Evolutionary conservation across 1,284 basidiomycete species (phyloP).

Genomic region (Limonomyces culmigenus): DNA sequence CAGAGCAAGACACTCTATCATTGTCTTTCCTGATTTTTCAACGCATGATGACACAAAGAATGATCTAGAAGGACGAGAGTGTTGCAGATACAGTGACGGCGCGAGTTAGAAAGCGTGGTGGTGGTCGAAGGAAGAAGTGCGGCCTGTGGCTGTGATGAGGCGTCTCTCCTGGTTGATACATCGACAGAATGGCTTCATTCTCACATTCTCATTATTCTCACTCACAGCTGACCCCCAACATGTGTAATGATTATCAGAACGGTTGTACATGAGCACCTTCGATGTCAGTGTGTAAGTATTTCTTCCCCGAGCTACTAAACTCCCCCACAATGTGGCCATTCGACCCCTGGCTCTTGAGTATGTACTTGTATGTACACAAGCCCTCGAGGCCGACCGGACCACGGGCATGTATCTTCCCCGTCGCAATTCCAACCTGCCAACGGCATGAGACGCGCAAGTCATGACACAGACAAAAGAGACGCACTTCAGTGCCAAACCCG

Average conservation of each 20-base stretch:
- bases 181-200: not conserved
- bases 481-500: constrained; percentile 92
- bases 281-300: constrained; percentile 56
- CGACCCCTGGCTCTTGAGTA: constrained; percentile 57
- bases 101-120: too few species aligned
- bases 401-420: constrained; percentile 89
- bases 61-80: too few species aligned
- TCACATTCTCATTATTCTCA: not conserved
- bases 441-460: not conserved
- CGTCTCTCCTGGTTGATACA: not conserved
- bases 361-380: constrained; percentile 89
- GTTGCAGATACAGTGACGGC: too few species aligned
- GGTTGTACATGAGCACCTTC: constrained; percentile 28
- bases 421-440: constrained; percentile 65
- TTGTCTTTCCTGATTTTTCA: too few species aligned
- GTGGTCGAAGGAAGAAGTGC: too few species aligned
- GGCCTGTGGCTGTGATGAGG: too few species aligned
- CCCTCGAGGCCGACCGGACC: constrained; percentile 96
- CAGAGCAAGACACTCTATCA: too few species aligned
- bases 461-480: not conserved
- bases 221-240: too few species aligned
- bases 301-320: constrained; percentile 64
- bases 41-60: too few species aligned
- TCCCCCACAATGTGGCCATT: constrained; percentile 71
- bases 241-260: not conserved